Evolutionary conservation across 164 flowering plant species (phyloP).

Genomic region (Cinnamomum chago): DNA sequence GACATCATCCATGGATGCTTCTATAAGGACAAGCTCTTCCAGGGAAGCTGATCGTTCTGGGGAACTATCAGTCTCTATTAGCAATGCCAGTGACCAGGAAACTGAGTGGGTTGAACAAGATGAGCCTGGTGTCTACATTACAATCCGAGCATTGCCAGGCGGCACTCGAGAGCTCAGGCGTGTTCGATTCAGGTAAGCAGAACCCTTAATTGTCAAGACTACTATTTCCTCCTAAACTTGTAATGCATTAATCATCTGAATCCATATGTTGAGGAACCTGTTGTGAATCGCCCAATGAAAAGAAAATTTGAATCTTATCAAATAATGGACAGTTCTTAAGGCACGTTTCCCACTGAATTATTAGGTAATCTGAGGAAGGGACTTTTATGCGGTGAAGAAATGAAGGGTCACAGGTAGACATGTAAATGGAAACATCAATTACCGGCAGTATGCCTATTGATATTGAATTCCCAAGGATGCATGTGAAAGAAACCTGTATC

Average conservation of each 20-base stretch:
- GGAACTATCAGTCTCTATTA: constrained; percentile 59
- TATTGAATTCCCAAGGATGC: no score
- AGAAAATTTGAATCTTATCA: no score
- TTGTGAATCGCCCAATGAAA: no score
- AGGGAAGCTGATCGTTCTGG: constrained; percentile 79
- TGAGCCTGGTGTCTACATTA: constrained; percentile 87
- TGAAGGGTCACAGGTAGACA: no score
- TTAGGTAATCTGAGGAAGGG: no score
- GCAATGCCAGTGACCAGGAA: constrained; percentile 91
- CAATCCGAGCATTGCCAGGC: constrained; percentile 66
- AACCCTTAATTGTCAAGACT: not conserved
- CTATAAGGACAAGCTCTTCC: constrained; percentile 74
- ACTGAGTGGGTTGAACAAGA: constrained; percentile 93
- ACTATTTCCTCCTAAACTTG: not conserved
- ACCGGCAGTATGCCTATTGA: no score
- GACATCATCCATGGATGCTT: constrained; percentile 74
- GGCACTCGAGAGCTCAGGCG: constrained; percentile 77
- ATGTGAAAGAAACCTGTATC: no score
- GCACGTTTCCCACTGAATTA: no score
- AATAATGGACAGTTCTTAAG: no score
- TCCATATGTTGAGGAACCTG: no score
- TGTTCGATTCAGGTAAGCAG: constrained; percentile 79
- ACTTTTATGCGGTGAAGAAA: no score
- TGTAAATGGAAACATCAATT: no score
- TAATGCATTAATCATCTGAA: not conserved